A percentile compares a stretch with the other conserved stretches of the same genome.
Evolutionary conservation across 441 rosid genomes (phyloP).

Genomic region (Dalechampia spathulata): DNA sequence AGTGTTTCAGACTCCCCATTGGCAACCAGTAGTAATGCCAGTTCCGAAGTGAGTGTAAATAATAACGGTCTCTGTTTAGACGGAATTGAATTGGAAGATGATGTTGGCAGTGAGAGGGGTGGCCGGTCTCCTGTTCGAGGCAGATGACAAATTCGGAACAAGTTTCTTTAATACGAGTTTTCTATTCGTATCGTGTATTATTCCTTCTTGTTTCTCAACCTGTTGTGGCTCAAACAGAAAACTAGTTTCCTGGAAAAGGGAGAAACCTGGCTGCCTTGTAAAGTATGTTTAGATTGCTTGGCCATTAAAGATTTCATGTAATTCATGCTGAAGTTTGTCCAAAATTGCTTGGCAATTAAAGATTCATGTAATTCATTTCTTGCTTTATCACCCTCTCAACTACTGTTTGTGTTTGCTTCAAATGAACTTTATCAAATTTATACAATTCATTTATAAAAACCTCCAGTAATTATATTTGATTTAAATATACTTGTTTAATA

Average conservation of each 20-base stretch:
- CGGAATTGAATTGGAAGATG: slow-evolving; percentile 56
- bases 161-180: neutral
- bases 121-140: slow-evolving; percentile 64
- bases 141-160: slow-evolving; percentile 34
- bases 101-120: slow-evolving; percentile 55
- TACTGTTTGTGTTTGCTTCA: too few relatives aligned
- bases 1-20: slow-evolving; percentile 83
- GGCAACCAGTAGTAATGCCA: slow-evolving; percentile 95
- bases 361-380: slow-evolving; percentile 25
- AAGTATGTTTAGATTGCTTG: too few relatives aligned
- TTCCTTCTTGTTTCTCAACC: slow-evolving; percentile 14
- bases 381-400: too few relatives aligned
- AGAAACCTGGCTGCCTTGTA: slow-evolving; percentile 17
- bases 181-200: slow-evolving; percentile 3
- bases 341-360: slow-evolving; percentile 13
- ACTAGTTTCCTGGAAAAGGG: slow-evolving; percentile 7
- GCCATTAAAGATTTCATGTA: slow-evolving; percentile 10
- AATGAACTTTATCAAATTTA: too few relatives aligned
- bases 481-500: too few relatives aligned
- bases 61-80: slow-evolving; percentile 61
- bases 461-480: too few relatives aligned
- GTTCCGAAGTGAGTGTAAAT: slow-evolving; percentile 88
- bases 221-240: slow-evolving; percentile 16
- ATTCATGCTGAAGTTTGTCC: slow-evolving; percentile 3
- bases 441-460: too few relatives aligned